These are phyloP conservation scores for Diaporthe sp. DNA, from an alignment of 2,329 filamentous ascomycete genomes.

Conservation along the genomic window DNA sequence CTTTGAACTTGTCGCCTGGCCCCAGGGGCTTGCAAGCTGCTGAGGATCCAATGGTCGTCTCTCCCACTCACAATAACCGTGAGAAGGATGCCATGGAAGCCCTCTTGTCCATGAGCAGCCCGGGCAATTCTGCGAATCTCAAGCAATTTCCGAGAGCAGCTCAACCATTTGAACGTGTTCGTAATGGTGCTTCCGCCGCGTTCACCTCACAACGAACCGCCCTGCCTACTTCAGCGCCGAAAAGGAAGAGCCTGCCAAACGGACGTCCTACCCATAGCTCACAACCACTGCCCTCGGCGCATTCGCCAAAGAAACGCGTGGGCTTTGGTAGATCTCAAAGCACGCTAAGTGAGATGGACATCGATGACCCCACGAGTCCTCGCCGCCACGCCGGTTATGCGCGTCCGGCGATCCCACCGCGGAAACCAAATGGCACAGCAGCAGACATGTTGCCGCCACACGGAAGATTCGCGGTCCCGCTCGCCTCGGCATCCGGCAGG, in stretches of 20 bases:
- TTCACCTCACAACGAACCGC: conserved; percentile 51
- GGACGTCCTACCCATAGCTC: conserved; percentile 53
- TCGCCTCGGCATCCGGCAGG: conserved; percentile 62
- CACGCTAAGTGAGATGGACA: conserved; percentile 61
- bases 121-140: conserved; percentile 76
- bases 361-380: conserved; percentile 53
- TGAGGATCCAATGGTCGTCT: conserved; percentile 70
- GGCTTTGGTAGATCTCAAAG: conserved; percentile 62
- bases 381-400: conserved; percentile 44
- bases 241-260: conserved; percentile 64
- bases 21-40: conserved; percentile 52
- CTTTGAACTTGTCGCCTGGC: conserved; percentile 52
- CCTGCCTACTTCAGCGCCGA: conserved; percentile 61
- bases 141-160: conserved; percentile 64
- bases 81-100: conserved; percentile 88
- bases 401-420: conserved; percentile 52
- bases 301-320: conserved; percentile 57
- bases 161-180: conserved; percentile 52
- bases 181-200: conserved; percentile 46
- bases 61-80: conserved; percentile 76
- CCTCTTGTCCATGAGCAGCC: conserved; percentile 84
- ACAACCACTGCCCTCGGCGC: conserved; percentile 44
- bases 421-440: conserved; percentile 56
- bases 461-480: conserved; percentile 57
- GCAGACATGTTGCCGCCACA: conserved; percentile 43